phyloP scores from a whole-genome alignment of 768 basidiomycete species.

The Leccinum incarnatum region DNA sequence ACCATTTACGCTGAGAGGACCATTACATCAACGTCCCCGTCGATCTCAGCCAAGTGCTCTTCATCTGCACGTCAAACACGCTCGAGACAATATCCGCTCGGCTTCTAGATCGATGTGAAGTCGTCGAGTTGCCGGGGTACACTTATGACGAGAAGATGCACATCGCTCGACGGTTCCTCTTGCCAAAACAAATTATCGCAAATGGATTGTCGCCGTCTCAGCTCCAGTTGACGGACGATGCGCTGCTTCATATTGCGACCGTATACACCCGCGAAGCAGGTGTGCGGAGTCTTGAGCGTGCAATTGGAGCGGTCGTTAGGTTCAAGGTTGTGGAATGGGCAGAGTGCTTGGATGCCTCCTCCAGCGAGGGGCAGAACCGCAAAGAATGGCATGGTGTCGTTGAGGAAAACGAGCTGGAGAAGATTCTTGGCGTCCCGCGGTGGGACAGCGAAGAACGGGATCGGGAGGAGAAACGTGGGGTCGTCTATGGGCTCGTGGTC shows the following conservation, averaged over 20 bases:
- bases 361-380: slow-evolving; percentile 18
- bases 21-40: slow-evolving; percentile 91
- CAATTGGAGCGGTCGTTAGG: slow-evolving; percentile 75
- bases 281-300: slow-evolving; percentile 85
- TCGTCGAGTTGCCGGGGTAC: slow-evolving; percentile 81
- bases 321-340: slow-evolving; percentile 93
- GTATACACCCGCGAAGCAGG: slow-evolving; percentile 90
- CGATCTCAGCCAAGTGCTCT: slow-evolving; percentile 83
- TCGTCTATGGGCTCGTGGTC: slow-evolving; percentile 87
- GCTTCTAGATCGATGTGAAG: slow-evolving; percentile 85
- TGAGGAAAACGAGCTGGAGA: slow-evolving; percentile 71
- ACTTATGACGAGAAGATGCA: slow-evolving; percentile 90
- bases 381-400: slow-evolving; percentile 59
- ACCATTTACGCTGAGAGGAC: slow-evolving; percentile 46
- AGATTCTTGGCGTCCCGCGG: slow-evolving; percentile 75
- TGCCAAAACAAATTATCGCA: slow-evolving; percentile 82
- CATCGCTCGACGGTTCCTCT: slow-evolving; percentile 82
- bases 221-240: slow-evolving; percentile 65
- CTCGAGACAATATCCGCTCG: slow-evolving; percentile 88
- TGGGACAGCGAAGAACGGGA: slow-evolving; percentile 82
- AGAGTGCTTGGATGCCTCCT: slow-evolving; percentile 44
- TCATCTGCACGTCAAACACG: slow-evolving; percentile 90
- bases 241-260: slow-evolving; percentile 68
- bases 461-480: slow-evolving; percentile 66
- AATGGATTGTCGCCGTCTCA: slow-evolving; percentile 69